phyloP scores from a whole-genome alignment of 1,139 yeast genomes.

The Taiozyma onychis region DNA sequence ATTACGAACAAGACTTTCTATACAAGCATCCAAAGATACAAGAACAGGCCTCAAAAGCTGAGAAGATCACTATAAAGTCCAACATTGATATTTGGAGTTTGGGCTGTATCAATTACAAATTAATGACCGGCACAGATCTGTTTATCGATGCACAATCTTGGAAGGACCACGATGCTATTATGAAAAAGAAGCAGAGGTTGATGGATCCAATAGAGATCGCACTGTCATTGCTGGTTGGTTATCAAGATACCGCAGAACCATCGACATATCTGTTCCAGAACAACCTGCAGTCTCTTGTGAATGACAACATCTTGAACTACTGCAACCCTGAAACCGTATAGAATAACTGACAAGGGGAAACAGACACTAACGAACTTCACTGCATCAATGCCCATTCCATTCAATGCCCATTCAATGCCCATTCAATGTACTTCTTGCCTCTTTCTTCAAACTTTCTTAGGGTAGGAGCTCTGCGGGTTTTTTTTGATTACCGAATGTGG shows the following conservation, averaged over 20 bases:
- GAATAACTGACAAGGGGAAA: background rate
- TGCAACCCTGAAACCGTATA: background rate
- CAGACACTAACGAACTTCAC: background rate
- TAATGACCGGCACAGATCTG: constrained; percentile 16
- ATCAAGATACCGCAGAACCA: background rate
- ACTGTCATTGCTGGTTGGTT: background rate
- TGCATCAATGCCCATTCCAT: background rate
- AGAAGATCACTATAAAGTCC: constrained; percentile 1
- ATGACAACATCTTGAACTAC: background rate
- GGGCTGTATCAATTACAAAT: constrained; percentile 21
- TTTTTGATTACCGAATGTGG: constrained; percentile 1
- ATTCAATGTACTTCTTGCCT: too few species aligned
- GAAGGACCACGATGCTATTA: background rate
- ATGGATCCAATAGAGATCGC: background rate
- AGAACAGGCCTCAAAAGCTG: background rate
- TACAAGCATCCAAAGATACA: constrained; percentile 11
- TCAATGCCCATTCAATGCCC: background rate
- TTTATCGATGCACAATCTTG: constrained; percentile 2
- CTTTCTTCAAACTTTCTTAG: too few species aligned
- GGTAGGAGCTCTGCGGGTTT: background rate
- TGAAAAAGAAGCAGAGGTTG: background rate
- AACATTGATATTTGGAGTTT: constrained; percentile 12
- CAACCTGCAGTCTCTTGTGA: background rate
- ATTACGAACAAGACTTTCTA: background rate
- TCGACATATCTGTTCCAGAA: background rate